Evolutionary conservation across 2,329 filamentous ascomycete species (phyloP).

Genomic region (Neoascochyta sp.): DNA sequence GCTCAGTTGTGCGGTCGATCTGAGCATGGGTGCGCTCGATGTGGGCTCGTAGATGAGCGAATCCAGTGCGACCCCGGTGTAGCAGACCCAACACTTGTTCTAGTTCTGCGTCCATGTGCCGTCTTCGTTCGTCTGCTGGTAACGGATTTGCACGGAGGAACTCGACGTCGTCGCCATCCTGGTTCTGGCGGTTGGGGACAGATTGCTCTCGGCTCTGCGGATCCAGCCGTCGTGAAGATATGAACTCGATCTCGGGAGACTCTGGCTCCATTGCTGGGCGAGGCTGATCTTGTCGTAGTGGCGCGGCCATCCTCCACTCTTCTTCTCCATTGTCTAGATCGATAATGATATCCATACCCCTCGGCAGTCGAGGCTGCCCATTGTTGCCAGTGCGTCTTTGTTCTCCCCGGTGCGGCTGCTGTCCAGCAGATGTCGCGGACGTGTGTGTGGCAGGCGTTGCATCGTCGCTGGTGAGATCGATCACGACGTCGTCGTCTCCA

Average conservation of each 20-base stretch:
- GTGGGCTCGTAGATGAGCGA: constrained; percentile 19
- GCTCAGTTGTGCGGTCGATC: constrained; percentile 11
- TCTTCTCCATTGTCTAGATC: constrained; percentile 38
- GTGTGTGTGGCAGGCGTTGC: too few relatives aligned
- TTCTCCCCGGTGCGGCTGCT: too few relatives aligned
- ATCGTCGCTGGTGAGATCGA: constrained; percentile 34
- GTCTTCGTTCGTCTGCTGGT: constrained; percentile 16
- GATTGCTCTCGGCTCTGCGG: constrained; percentile 10
- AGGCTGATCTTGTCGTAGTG: too few relatives aligned
- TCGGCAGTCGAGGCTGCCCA: constrained; percentile 27
- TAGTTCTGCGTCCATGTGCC: constrained; percentile 14
- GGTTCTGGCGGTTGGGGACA: constrained; percentile 6
- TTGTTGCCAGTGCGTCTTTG: too few relatives aligned
- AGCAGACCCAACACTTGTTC: constrained; percentile 19
- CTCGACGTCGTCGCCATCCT: constrained; percentile 29
- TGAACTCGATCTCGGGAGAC: constrained; percentile 51
- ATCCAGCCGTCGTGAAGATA: constrained; percentile 30
- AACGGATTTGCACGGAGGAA: constrained; percentile 25
- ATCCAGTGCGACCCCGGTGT: constrained; percentile 9
- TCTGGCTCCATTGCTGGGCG: constrained; percentile 14
- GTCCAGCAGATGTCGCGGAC: constrained; percentile 6
- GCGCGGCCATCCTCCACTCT: constrained; percentile 23
- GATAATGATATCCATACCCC: constrained; percentile 43
- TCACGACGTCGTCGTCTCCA: constrained; percentile 15
- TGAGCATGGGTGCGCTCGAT: constrained; percentile 19